Conservation (phyloP, 768 basidiomycete genomes). For the Auriculariales sp. region DNA sequence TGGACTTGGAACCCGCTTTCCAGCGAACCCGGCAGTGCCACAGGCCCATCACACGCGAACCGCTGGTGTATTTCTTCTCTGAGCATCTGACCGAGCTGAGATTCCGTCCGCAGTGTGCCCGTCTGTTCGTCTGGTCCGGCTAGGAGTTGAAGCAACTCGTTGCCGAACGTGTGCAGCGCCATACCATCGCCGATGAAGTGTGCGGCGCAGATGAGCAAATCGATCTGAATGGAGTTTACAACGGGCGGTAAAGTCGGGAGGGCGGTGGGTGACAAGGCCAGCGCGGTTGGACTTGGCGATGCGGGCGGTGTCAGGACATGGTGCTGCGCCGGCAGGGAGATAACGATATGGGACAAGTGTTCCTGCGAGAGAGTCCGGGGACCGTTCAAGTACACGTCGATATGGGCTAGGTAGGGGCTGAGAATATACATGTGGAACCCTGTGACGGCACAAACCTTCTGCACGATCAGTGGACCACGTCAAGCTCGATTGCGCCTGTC, state of each 20-base stretch:
- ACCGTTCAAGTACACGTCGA: slow-evolving; percentile 64
- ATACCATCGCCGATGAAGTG: slow-evolving; percentile 83
- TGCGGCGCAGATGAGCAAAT: slow-evolving; percentile 59
- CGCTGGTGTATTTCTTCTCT: slow-evolving; percentile 22
- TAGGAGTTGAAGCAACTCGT: slow-evolving; percentile 61
- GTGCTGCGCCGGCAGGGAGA: slow-evolving; percentile 4
- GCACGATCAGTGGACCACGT: slow-evolving; percentile 19
- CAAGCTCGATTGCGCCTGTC: slow-evolving; percentile 31
- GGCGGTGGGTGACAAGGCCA: neutral
- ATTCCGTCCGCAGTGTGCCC: slow-evolving; percentile 5
- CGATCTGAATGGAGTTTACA: slow-evolving; percentile 22
- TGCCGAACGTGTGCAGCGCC: slow-evolving; percentile 69
- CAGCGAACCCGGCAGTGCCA: slow-evolving; percentile 27
- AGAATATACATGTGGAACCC: slow-evolving; percentile 19
- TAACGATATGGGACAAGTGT: slow-evolving; percentile 49
- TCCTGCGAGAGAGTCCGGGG: slow-evolving; percentile 54
- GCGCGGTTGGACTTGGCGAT: slow-evolving; percentile 12
- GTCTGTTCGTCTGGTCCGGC: slow-evolving; percentile 15
- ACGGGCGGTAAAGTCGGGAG: neutral
- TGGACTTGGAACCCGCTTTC: slow-evolving; percentile 33
- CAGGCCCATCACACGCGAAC: slow-evolving; percentile 11
- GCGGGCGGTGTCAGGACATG: slow-evolving; percentile 19
- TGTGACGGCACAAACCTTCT: slow-evolving; percentile 3
- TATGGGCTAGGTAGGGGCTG: slow-evolving; percentile 18
- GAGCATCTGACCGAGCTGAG: slow-evolving; percentile 7